Conservation (phyloP, 441 rosid genomes). For the Gossypium laxum region DNA sequence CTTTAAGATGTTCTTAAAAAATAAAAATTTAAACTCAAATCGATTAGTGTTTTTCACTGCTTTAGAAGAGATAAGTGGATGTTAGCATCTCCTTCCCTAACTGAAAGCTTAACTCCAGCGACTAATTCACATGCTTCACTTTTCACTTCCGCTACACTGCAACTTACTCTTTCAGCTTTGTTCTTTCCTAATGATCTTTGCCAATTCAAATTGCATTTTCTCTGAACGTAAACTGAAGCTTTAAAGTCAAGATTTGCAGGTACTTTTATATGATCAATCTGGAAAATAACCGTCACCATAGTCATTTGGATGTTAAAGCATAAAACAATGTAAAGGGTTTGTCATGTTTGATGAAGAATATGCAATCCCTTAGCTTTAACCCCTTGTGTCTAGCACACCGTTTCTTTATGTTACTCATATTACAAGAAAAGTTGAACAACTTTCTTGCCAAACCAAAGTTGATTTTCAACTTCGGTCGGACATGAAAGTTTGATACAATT, state of each 20-base stretch:
- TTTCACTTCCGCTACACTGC: constrained; percentile 34
- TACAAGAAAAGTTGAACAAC: too few species aligned
- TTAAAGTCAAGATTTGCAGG: constrained; percentile 27
- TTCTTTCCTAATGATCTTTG: constrained; percentile 15
- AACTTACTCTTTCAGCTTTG: constrained; percentile 16
- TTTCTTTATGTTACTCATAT: too few species aligned
- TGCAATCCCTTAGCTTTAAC: not conserved
- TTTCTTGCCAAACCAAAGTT: too few species aligned
- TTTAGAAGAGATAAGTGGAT: not conserved
- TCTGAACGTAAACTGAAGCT: constrained; percentile 51
- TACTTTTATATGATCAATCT: not conserved
- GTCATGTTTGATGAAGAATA: not conserved
- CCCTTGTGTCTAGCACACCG: not conserved
- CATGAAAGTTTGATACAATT: not conserved
- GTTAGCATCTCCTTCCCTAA: constrained; percentile 27
- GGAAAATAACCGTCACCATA: not conserved
- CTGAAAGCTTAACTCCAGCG: constrained; percentile 45
- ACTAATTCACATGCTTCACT: constrained; percentile 70
- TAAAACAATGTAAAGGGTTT: not conserved
- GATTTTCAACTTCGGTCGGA: too few species aligned
- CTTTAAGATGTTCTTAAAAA: too few species aligned
- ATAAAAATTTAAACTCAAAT: not conserved
- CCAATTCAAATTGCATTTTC: constrained; percentile 23
- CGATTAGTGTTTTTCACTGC: constrained; percentile 1
- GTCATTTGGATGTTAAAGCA: not conserved